Percentiles rank a stretch among this genome's conserved stretches.
Evolutionary conservation across 352 stramenopile genomes (phyloP).

Genomic region (Globisporangium alternatum): DNA sequence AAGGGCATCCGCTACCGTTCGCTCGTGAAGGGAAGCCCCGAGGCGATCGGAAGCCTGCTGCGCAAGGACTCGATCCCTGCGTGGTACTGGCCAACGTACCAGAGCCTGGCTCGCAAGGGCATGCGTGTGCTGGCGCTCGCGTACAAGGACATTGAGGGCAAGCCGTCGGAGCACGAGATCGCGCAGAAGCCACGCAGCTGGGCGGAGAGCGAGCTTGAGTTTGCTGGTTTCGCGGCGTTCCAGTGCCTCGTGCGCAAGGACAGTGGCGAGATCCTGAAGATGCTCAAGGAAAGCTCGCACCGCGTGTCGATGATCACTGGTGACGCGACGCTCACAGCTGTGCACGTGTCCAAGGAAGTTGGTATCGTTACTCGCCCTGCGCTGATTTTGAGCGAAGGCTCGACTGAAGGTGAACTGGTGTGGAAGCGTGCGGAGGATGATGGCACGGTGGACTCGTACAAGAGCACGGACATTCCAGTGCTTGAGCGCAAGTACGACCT

Average conservation of each 20-base stretch:
- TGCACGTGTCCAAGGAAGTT: slow-evolving; percentile 95
- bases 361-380: slow-evolving; percentile 87
- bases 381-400: slow-evolving; percentile 64
- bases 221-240: slow-evolving; percentile 94
- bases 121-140: slow-evolving; percentile 95
- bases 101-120: slow-evolving; percentile 73
- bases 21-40: slow-evolving; percentile 97
- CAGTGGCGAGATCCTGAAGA: slow-evolving; percentile 91
- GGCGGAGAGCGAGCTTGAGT: slow-evolving; percentile 93
- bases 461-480: slow-evolving; percentile 49
- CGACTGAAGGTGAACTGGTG: slow-evolving; percentile 36
- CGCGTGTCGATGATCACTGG: slow-evolving; percentile 98
- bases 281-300: slow-evolving; percentile 91
- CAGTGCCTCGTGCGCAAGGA: slow-evolving; percentile 95
- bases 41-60: slow-evolving; percentile 90
- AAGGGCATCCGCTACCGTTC: slow-evolving; percentile 73
- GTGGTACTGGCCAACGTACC: slow-evolving; percentile 91
- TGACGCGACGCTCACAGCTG: slow-evolving; percentile 96
- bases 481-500: slow-evolving; percentile 83
- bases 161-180: slow-evolving; percentile 69
- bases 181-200: slow-evolving; percentile 76
- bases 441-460: slow-evolving; percentile 60
- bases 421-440: slow-evolving; percentile 86
- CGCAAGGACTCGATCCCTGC: slow-evolving; percentile 70
- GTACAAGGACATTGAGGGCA: slow-evolving; percentile 90